Base-by-base conservation (phyloP, 768 basidiomycete genomes). In the Amanita subjunquillea region DNA sequence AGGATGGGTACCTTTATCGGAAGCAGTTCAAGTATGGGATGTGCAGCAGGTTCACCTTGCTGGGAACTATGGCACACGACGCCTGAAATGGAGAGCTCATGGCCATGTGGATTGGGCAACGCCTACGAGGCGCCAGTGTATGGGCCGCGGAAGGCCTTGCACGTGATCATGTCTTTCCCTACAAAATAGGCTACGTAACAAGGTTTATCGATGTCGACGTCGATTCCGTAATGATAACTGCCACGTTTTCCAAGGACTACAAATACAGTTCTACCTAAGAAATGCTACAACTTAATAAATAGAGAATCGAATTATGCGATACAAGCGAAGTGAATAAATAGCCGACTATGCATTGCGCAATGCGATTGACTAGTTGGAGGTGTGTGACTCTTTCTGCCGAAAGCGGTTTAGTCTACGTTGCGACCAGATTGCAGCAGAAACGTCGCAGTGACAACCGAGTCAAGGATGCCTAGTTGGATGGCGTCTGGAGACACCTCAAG, bases 351-450 rank as follows among this genome's bases (percentile, higher is more conserved):
- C n/a, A 17, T 17, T 39, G 8, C 3, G 22, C 15, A 41, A 41
- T 17, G 22, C 17, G 17, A 20, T n/a, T 12, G 17, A 17, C 17
- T 17, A 17, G 5, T n/a, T 15, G 15, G 17, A 17, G 38, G 34
- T 13, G 13, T 41, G 22, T 41, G 17, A n/a, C n/a, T 39, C 17
- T 39, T n/a, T 39, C 6, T 17, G 39, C n/a, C 39, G 39, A 40
- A 32, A 17, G 39, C n/a, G 30, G 27, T 27, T 59, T 59, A 85
- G 57, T 84, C 83, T 22, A 86, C 78, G 63, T 70, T 78, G 51
- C 74, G 76, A n/a, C 83, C 83, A 47, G 72, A 80, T 54, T 77
- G 78, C 41, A 85, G 67, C 22, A 85, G 67, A 4, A 78, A 58
- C 0, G 78, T 72, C 0, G 78, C 80, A 8, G 78, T 68, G 25